Conservation (phyloP, 257 asterid genomes). For the Thymus mandschuricus region DNA sequence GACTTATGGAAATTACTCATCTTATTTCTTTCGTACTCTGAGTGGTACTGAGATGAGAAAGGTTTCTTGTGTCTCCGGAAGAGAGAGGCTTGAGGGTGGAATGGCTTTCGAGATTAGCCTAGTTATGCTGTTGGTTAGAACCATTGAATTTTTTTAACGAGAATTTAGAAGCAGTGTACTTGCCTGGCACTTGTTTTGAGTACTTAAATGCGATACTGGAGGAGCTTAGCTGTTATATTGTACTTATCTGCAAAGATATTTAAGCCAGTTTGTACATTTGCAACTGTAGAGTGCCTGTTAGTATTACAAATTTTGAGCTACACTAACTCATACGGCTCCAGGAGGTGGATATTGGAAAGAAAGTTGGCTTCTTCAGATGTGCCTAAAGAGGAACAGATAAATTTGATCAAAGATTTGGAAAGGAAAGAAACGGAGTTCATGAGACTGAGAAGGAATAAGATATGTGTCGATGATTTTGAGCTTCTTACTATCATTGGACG, state of each 20-base stretch:
- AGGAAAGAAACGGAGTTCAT: slow-evolving; percentile 94
- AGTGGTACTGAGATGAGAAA: background rate
- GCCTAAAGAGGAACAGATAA: slow-evolving; percentile 88
- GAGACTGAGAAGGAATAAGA: slow-evolving; percentile 92
- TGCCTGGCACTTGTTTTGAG: background rate
- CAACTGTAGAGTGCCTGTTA: slow-evolving; percentile 6
- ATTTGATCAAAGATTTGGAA: slow-evolving; percentile 85
- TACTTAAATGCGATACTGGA: background rate
- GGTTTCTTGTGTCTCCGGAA: slow-evolving; percentile 6
- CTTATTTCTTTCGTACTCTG: background rate
- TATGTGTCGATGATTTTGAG: slow-evolving; percentile 96
- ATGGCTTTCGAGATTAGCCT: background rate
- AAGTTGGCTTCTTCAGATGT: slow-evolving; percentile 98
- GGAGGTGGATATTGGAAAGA: slow-evolving; percentile 94
- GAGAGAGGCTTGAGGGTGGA: background rate
- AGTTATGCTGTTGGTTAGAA: slow-evolving; percentile 7
- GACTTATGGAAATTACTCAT: background rate
- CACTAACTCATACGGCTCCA: slow-evolving; percentile 33
- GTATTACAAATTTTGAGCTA: slow-evolving; percentile 13
- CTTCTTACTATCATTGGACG: slow-evolving; percentile 94
- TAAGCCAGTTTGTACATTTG: background rate
- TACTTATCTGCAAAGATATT: background rate
- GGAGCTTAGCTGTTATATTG: slow-evolving; percentile 5
- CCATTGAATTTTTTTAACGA: background rate
- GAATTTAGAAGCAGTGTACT: background rate